A percentile compares a stretch with the other conserved stretches of the same genome.
Evolutionary conservation across 345 rosid species (phyloP).

Genomic region (Arabidopsis suecica): DNA sequence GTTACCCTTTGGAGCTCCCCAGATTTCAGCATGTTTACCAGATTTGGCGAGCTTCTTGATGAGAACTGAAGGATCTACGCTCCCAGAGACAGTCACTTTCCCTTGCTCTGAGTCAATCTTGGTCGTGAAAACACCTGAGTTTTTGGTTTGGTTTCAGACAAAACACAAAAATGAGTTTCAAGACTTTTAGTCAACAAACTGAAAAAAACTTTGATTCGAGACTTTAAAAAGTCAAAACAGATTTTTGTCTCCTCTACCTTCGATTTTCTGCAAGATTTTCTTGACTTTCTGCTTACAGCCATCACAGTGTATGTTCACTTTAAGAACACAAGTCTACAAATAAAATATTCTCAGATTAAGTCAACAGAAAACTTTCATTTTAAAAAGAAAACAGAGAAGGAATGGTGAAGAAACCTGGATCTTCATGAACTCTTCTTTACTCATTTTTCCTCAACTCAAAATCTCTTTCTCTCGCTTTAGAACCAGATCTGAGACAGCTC

Average conservation of each 20-base stretch:
- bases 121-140: constrained; percentile 76
- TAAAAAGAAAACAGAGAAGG: constrained; percentile 40
- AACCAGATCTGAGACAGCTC: constrained; percentile 59
- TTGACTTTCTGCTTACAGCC: constrained; percentile 93
- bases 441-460: constrained; percentile 56
- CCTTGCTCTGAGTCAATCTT: constrained; percentile 81
- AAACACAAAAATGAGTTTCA: constrained; percentile 23
- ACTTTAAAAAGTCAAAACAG: constrained; percentile 21
- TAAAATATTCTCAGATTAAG: not conserved
- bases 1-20: constrained; percentile 73
- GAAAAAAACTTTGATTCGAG: constrained; percentile 1
- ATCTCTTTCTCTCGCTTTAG: constrained; percentile 18
- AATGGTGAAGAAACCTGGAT: constrained; percentile 65
- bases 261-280: constrained; percentile 92
- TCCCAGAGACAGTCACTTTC: constrained; percentile 85
- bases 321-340: constrained; percentile 94
- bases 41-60: constrained; percentile 90
- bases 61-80: constrained; percentile 64
- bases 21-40: constrained; percentile 92
- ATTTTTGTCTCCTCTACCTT: constrained; percentile 51
- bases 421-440: constrained; percentile 98
- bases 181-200: constrained; percentile 26
- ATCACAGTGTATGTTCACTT: constrained; percentile 97
- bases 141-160: constrained; percentile 31
- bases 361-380: not conserved